Base-by-base conservation (phyloP, 768 basidiomycete genomes). In the Leccinellum rugosiceps region DNA sequence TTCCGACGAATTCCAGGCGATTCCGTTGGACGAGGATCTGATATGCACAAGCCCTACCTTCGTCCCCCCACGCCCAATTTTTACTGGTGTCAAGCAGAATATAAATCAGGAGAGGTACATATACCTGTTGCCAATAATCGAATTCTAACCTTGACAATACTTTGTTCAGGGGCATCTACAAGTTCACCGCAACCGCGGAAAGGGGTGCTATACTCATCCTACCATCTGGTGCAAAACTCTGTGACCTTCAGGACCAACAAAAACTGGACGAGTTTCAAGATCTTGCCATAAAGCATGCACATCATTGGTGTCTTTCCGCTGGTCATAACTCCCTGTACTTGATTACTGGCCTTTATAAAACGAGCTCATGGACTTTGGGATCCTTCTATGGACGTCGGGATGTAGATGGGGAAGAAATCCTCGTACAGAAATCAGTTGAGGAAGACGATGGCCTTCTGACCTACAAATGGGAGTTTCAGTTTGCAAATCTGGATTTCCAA, bases 151-250 rank as follows among this genome's bases (percentile, higher is more conserved):
- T 3, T 38, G 35, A 19, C 41, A 43, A 10, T 21, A 0, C 15
- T 15, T 15, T 34, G 34, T 34, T 44, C 6, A 44, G 43, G 21
- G 43, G 10, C 43, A 44, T 44, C 13, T 58, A 50, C 34, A 19
- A 30, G 14, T 59, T 59, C 53, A 50, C 11, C 4, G 30, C 47
- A 9, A 28, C 4, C 9, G n/a, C 50, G 4, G 31, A 32, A 0
- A 15, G 6, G 19, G 58, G 58, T 1, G 53, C 58, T 23, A 55
- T 58, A 14, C 43, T 60, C 43, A 52, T 58, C 30, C 50, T 53
- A 15, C 57, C 53, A 21, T 58, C 19, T 0, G 59, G 57, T n/a
- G 57, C 57, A n/a, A 21, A 25, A 15, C 54, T 38, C 14, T 21
- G 0, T 19, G 43, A 52, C 3, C 28, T 41, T 14, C 46, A 38